Conservation (phyloP, 495 filamentous ascomycete species). For the Sordaria brevicollis region DNA sequence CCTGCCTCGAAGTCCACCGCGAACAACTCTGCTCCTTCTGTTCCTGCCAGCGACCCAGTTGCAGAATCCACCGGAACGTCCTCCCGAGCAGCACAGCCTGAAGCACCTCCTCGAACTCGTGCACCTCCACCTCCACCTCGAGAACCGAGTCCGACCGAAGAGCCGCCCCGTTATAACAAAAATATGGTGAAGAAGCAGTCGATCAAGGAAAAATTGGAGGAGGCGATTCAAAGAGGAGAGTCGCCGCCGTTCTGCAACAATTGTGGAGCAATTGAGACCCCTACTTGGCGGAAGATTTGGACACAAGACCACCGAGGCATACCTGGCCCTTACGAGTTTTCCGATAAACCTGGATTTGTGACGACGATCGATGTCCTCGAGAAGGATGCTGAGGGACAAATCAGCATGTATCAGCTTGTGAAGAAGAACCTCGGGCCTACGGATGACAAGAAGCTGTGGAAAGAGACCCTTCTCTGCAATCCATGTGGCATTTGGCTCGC, state of each 20-base stretch:
- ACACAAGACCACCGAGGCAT: slow-evolving; percentile 52
- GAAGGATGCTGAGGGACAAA: slow-evolving; percentile 46
- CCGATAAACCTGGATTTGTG: slow-evolving; percentile 53
- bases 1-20: slow-evolving; percentile 11
- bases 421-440: slow-evolving; percentile 58
- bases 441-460: slow-evolving; percentile 55
- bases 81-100: slow-evolving; percentile 12
- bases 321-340: slow-evolving; percentile 52
- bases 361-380: slow-evolving; percentile 56
- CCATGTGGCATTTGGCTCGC: slow-evolving; percentile 92
- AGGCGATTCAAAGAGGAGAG: slow-evolving; percentile 56
- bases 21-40: not conserved
- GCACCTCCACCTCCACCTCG: slow-evolving; percentile 11
- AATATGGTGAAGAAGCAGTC: slow-evolving; percentile 46
- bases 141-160: slow-evolving; percentile 13
- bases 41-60: slow-evolving; percentile 15
- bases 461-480: slow-evolving; percentile 74
- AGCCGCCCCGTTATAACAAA: slow-evolving; percentile 29
- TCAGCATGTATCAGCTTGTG: slow-evolving; percentile 55
- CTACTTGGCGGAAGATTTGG: slow-evolving; percentile 89
- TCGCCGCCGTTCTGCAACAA: slow-evolving; percentile 81
- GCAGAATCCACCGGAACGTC: slow-evolving; percentile 6
- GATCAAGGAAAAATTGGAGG: slow-evolving; percentile 55
- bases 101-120: slow-evolving; percentile 17
- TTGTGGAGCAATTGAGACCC: slow-evolving; percentile 89